Percentiles rank a stretch among this genome's conserved stretches.
These are phyloP conservation scores for Pleurotus sapidus DNA, from an alignment of 768 basidiomycete species.

Conservation along the genomic window DNA sequence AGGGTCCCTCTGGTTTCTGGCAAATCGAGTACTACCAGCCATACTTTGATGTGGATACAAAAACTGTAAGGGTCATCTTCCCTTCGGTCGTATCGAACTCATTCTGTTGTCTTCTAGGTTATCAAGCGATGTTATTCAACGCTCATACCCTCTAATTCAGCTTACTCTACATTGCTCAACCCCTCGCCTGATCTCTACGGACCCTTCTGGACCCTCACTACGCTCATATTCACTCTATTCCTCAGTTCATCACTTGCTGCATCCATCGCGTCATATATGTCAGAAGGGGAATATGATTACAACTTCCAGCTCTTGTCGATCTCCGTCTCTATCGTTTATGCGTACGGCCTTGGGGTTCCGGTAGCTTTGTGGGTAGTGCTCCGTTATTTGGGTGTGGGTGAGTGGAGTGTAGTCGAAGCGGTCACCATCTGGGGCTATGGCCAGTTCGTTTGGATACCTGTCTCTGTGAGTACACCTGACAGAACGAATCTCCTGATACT, in stretches of 20 bases:
- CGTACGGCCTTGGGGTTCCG: conserved; percentile 83
- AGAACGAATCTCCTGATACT: no score
- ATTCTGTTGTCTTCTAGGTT: conserved; percentile 40
- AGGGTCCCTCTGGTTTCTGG: conserved; percentile 65
- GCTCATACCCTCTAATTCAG: conserved; percentile 66
- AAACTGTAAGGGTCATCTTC: conserved; percentile 43
- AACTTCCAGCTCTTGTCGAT: conserved; percentile 85
- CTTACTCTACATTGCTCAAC: conserved; percentile 60
- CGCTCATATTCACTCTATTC: conserved; percentile 90
- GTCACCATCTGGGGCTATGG: conserved; percentile 79
- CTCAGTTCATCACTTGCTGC: conserved; percentile 90
- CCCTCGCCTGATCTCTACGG: conserved; percentile 81
- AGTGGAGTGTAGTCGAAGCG: conserved; percentile 87
- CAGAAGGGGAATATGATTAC: conserved; percentile 63
- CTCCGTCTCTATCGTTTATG: conserved; percentile 81
- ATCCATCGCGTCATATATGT: conserved; percentile 85
- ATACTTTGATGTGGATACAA: conserved; percentile 88
- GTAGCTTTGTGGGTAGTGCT: conserved; percentile 81
- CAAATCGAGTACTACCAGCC: conserved; percentile 82
- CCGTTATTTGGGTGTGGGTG: conserved; percentile 83
- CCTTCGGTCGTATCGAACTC: background rate
- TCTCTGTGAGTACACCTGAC: conserved; percentile 51
- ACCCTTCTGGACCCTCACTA: conserved; percentile 97
- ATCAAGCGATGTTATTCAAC: conserved; percentile 75
- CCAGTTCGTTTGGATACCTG: conserved; percentile 86